Conservation (phyloP, 441 rosid genomes). For the Gossypium schwendimanii region DNA sequence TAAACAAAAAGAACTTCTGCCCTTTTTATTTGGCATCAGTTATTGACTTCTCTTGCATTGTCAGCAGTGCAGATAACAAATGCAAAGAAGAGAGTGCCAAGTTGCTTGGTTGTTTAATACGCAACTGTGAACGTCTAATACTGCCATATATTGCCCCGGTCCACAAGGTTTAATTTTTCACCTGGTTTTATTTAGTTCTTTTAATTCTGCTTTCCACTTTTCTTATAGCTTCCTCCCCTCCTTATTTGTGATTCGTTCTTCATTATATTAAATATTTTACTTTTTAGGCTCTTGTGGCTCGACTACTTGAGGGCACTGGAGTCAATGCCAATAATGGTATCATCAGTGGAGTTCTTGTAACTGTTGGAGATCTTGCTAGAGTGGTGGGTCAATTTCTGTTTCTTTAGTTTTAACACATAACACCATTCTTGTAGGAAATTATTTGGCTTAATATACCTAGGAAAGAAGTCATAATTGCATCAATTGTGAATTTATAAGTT, state of each 20-base stretch:
- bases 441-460: not conserved
- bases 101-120: conserved; percentile 94
- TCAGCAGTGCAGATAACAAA: conserved; percentile 98
- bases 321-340: conserved; percentile 86
- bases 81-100: conserved; percentile 99
- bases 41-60: conserved; percentile 36
- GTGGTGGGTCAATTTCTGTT: conserved; percentile 62
- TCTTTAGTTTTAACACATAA: conserved; percentile 4
- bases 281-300: conserved; percentile 93
- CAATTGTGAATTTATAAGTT: not conserved
- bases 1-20: conserved; percentile 27
- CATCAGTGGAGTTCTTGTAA: conserved; percentile 92
- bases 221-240: not conserved
- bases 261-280: conserved; percentile 13
- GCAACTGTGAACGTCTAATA: conserved; percentile 91
- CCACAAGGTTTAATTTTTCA: conserved; percentile 68
- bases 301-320: conserved; percentile 87
- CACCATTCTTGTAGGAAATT: not conserved
- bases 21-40: conserved; percentile 10
- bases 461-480: not conserved
- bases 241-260: not conserved
- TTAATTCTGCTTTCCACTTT: conserved; percentile 17
- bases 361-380: conserved; percentile 99
- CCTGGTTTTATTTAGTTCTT: conserved; percentile 16
- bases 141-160: conserved; percentile 93